Conservation (phyloP, 1,284 basidiomycete genomes). For the Ustilago tritici region DNA sequence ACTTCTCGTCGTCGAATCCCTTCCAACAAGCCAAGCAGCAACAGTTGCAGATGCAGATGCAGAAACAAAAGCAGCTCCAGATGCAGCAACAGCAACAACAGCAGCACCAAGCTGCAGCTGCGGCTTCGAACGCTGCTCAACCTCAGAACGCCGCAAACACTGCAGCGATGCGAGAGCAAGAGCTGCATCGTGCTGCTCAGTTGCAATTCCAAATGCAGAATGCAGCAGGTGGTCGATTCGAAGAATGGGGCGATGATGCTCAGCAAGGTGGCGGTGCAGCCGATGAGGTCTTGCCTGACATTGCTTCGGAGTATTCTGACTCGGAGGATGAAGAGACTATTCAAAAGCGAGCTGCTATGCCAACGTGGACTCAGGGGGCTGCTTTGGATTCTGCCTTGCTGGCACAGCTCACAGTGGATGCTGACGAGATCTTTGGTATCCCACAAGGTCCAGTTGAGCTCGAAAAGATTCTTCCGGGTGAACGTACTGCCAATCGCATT, state of each 20-base stretch:
- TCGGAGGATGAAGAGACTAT: conserved; percentile 66
- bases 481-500: conserved; percentile 47
- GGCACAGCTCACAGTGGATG: conserved; percentile 59
- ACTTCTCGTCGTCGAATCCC: conserved; percentile 47
- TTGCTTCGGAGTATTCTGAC: conserved; percentile 65
- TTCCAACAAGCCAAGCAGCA: conserved; percentile 57
- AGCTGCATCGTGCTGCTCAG: conserved; percentile 37
- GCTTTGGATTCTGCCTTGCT: conserved; percentile 57
- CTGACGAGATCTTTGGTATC: conserved; percentile 67
- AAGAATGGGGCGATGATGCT: conserved; percentile 33
- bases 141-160: conserved; percentile 27
- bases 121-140: conserved; percentile 24
- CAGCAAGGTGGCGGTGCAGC: conserved; percentile 23
- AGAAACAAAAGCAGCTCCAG: conserved; percentile 14
- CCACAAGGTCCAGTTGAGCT: conserved; percentile 62
- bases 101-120: conserved; percentile 15
- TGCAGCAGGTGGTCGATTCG: conserved; percentile 35
- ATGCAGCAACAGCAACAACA: conserved; percentile 29
- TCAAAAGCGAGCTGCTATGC: conserved; percentile 59
- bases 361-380: conserved; percentile 63
- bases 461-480: conserved; percentile 61
- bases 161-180: conserved; percentile 36
- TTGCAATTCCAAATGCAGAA: conserved; percentile 41
- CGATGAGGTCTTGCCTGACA: conserved; percentile 56
- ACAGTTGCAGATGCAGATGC: conserved; percentile 42